Conservation (phyloP, 768 basidiomycete species). For the Calocybe gangraenosa region DNA sequence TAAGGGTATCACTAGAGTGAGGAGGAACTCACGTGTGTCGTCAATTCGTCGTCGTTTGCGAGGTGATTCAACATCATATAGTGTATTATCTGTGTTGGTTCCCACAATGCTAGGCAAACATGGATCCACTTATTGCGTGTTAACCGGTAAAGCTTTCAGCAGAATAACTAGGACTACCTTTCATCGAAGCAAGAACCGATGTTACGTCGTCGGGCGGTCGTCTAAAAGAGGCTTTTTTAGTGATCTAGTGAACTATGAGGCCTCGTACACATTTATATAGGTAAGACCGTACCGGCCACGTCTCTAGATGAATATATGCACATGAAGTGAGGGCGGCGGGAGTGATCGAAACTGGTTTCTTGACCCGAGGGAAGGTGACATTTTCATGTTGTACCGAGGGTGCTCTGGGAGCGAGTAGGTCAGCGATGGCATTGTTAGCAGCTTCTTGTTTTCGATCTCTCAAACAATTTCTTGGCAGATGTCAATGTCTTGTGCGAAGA, state of each 20-base stretch:
- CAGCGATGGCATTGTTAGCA: background rate
- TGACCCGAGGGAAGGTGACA: background rate
- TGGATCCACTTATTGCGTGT: too few species aligned
- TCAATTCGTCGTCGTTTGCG: slow-evolving; percentile 11
- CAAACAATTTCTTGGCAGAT: slow-evolving; percentile 33
- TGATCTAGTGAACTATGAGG: slow-evolving; percentile 2
- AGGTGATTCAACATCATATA: background rate
- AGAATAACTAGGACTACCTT: slow-evolving; percentile 5
- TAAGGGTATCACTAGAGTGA: background rate
- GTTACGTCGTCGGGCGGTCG: slow-evolving; percentile 11
- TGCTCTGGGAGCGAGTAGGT: background rate
- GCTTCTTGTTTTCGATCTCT: slow-evolving; percentile 34
- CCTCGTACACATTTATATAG: background rate
- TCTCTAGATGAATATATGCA: background rate
- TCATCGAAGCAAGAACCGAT: slow-evolving; percentile 12
- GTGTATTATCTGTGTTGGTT: too few species aligned
- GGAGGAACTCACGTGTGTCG: slow-evolving; percentile 6
- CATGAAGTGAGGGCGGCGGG: background rate
- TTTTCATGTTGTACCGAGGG: too few species aligned
- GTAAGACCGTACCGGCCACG: slow-evolving; percentile 8
- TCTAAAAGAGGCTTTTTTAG: slow-evolving; percentile 4
- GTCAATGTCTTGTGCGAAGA: slow-evolving; percentile 1
- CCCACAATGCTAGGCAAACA: too few species aligned
- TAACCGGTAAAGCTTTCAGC: too few species aligned
- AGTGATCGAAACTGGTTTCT: background rate